These are phyloP conservation scores for Ustilago xerochloae DNA, from an alignment of 1,284 basidiomycete species.

Conservation along the genomic window DNA sequence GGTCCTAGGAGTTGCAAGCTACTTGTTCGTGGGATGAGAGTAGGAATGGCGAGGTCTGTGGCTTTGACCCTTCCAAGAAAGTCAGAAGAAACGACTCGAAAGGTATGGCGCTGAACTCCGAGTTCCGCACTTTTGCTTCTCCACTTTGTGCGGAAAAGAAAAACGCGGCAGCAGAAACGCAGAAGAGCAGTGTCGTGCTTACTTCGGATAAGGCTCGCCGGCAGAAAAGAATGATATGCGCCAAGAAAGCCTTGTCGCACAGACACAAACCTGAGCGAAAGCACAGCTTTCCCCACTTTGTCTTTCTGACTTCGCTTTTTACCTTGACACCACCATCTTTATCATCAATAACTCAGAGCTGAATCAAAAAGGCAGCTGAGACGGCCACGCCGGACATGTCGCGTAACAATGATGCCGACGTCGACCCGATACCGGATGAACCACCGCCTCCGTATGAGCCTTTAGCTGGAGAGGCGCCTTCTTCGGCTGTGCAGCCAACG, in stretches of 20 bases:
- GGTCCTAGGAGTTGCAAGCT: too few relatives aligned
- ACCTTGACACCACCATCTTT: background rate
- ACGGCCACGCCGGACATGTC: conserved; percentile 9
- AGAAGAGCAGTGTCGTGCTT: background rate
- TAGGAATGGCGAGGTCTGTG: background rate
- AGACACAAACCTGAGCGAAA: background rate
- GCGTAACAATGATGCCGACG: conserved; percentile 22
- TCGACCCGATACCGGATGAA: conserved; percentile 32
- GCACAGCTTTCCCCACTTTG: background rate
- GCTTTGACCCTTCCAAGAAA: background rate
- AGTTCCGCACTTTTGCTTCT: conserved; percentile 15
- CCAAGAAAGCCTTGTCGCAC: background rate
- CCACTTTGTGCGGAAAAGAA: conserved; percentile 4
- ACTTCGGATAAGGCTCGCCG: conserved; percentile 6
- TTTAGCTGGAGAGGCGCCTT: background rate
- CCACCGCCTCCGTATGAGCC: conserved; percentile 48
- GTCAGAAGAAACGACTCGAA: conserved; percentile 1
- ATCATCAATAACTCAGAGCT: too few relatives aligned
- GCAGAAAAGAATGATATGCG: background rate
- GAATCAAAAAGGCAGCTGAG: too few relatives aligned
- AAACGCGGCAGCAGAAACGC: conserved; percentile 1
- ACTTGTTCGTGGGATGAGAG: background rate
- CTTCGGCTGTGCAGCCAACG: background rate
- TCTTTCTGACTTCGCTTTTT: background rate
- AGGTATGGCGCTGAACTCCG: conserved; percentile 1